Percentiles rank a stretch among this genome's conserved stretches.
These are phyloP conservation scores for Malus hybrid DNA, from an alignment of 331 rosid genomes.

Conservation along the genomic window DNA sequence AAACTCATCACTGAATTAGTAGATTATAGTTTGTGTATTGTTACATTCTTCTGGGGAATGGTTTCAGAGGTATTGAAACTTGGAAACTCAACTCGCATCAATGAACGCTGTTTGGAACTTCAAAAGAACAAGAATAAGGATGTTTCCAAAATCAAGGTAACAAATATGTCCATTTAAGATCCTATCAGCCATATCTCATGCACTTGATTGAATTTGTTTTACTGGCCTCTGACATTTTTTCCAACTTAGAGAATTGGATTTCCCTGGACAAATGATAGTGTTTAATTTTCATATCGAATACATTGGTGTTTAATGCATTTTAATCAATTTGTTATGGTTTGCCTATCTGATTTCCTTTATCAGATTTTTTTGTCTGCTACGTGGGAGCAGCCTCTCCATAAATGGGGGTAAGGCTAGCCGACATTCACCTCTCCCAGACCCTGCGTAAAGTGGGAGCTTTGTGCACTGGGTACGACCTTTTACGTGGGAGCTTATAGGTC, in stretches of 20 bases:
- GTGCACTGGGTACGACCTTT: too few species aligned
- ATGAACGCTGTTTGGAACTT: constrained; percentile 86
- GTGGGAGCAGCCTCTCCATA: background rate
- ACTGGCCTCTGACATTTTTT: background rate
- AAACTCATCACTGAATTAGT: background rate
- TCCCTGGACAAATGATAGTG: background rate
- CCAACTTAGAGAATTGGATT: background rate
- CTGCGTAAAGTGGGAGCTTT: too few species aligned
- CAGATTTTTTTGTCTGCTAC: background rate
- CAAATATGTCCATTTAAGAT: background rate
- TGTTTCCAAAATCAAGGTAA: constrained; percentile 64
- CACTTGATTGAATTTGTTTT: background rate
- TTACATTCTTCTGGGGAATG: constrained; percentile 9
- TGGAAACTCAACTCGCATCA: constrained; percentile 57
- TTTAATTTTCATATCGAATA: background rate
- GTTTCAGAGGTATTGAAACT: constrained; percentile 60
- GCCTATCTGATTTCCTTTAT: background rate
- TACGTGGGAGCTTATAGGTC: background rate
- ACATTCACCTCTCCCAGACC: too few species aligned
- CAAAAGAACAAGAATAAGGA: constrained; percentile 66
- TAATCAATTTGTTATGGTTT: background rate
- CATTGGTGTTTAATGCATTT: background rate
- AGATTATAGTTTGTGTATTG: background rate
- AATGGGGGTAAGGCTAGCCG: too few species aligned
- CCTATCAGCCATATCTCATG: background rate